A percentile compares a stretch with the other conserved stretches of the same genome.
Evolutionary conservation across 1,284 basidiomycete species (phyloP).

Genomic region (Microbotryum scabiosae): DNA sequence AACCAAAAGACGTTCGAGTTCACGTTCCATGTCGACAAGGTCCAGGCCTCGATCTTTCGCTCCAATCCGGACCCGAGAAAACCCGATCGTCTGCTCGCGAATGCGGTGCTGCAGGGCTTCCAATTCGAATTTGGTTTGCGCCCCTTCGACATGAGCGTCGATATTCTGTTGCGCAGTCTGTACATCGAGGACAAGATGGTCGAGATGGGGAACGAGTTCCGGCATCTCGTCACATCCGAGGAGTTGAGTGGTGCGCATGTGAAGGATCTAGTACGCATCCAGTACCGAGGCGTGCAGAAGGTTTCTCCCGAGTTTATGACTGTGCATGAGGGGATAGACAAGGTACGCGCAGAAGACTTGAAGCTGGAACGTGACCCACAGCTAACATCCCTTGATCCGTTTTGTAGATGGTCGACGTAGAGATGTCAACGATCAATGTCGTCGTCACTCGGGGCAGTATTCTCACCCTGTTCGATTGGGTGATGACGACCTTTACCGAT

Average conservation of each 20-base stretch:
- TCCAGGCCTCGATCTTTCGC: conserved; percentile 77
- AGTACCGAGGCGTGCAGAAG: conserved; percentile 72
- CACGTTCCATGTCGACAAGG: conserved; percentile 75
- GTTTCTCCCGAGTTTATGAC: conserved; percentile 80
- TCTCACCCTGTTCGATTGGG: conserved; percentile 86
- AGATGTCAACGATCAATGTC: conserved; percentile 87
- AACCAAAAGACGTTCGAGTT: conserved; percentile 83
- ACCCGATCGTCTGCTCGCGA: conserved; percentile 64
- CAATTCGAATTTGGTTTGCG: conserved; percentile 62
- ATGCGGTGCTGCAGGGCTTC: conserved; percentile 74
- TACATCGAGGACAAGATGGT: conserved; percentile 57
- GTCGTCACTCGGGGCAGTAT: conserved; percentile 86
- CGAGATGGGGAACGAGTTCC: conserved; percentile 49
- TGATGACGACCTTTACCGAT: conserved; percentile 91
- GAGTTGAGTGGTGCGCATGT: conserved; percentile 35
- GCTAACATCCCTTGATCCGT: neutral
- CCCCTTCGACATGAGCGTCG: conserved; percentile 80
- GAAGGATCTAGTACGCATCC: conserved; percentile 72
- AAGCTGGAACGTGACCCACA: neutral
- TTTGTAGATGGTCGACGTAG: conserved; percentile 69
- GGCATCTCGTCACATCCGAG: conserved; percentile 68
- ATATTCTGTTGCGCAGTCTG: conserved; percentile 63
- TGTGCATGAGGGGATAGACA: conserved; percentile 73
- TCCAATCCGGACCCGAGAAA: conserved; percentile 48
- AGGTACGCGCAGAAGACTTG: conserved; percentile 16